Conservation (phyloP, 345 rosid genomes). For the Rhizophora mangle region DNA sequence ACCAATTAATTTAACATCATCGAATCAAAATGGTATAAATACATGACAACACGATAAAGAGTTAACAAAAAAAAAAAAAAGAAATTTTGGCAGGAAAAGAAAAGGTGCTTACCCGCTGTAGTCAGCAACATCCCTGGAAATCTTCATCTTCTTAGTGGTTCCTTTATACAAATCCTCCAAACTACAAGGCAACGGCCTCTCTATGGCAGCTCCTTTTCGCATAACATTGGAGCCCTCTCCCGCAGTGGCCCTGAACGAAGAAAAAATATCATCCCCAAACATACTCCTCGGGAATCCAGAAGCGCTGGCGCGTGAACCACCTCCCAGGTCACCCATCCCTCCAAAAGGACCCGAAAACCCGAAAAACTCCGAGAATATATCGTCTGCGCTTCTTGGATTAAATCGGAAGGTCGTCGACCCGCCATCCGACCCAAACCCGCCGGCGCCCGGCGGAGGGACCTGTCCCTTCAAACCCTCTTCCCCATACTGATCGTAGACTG, state of each 20-base stretch:
- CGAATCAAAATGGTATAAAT: no score
- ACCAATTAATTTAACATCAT: no score
- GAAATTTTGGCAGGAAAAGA: not conserved
- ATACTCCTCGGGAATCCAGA: constrained; percentile 50
- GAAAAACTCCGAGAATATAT: constrained; percentile 79
- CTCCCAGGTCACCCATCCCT: constrained; percentile 55
- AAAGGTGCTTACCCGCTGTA: constrained; percentile 47
- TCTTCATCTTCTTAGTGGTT: constrained; percentile 85
- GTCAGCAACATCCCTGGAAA: constrained; percentile 73
- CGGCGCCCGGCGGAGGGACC: constrained; percentile 67
- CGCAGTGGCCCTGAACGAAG: constrained; percentile 36
- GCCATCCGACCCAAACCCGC: constrained; percentile 49
- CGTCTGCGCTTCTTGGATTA: constrained; percentile 76
- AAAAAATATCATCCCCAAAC: constrained; percentile 62
- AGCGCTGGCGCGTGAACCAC: constrained; percentile 46
- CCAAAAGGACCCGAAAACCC: constrained; percentile 68
- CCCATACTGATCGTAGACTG: constrained; percentile 83
- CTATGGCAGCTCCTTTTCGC: constrained; percentile 69
- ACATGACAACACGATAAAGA: not conserved
- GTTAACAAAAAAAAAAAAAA: not conserved
- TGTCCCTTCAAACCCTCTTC: constrained; percentile 82
- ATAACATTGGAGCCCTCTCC: constrained; percentile 47
- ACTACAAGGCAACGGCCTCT: constrained; percentile 74
- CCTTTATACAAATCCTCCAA: constrained; percentile 89
- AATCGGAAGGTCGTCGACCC: constrained; percentile 53